Conservation (phyloP, 2,329 filamentous ascomycete species). For the Pseudogymnoascus pannorum region DNA sequence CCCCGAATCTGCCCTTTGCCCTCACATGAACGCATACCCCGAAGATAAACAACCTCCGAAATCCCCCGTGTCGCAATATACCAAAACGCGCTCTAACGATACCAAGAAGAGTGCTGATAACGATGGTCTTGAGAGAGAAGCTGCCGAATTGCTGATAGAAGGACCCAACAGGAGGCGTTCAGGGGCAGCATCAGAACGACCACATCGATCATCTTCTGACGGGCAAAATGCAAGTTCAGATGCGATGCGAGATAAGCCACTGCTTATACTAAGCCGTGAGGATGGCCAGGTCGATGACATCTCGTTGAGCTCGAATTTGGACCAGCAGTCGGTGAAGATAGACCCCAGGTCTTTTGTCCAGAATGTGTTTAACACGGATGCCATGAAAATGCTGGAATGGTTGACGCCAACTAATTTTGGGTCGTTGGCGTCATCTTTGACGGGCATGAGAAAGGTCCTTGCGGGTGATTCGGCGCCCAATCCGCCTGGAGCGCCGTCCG, state of each 20-base stretch:
- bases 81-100: not conserved
- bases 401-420: slow-evolving; percentile 43
- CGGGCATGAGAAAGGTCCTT: not conserved
- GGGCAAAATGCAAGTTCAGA: not conserved
- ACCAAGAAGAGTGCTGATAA: not conserved
- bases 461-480: not conserved
- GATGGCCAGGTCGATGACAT: not conserved
- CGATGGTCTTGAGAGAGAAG: not conserved
- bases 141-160: not conserved
- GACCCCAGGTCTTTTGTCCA: slow-evolving; percentile 58
- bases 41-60: not conserved
- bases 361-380: slow-evolving; percentile 57
- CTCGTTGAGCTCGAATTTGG: not conserved
- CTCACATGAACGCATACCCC: slow-evolving; percentile 19
- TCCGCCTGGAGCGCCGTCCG: not conserved
- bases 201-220: not conserved
- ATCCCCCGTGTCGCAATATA: not conserved
- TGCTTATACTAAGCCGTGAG: not conserved
- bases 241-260: not conserved
- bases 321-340: slow-evolving; percentile 31
- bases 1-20: slow-evolving; percentile 63
- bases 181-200: not conserved
- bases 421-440: not conserved
- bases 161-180: not conserved
- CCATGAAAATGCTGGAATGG: slow-evolving; percentile 66